Percentiles rank a stretch among this genome's conserved stretches.
Conservation (phyloP, 1,284 basidiomycete species). For the Earliella scabrosa region DNA sequence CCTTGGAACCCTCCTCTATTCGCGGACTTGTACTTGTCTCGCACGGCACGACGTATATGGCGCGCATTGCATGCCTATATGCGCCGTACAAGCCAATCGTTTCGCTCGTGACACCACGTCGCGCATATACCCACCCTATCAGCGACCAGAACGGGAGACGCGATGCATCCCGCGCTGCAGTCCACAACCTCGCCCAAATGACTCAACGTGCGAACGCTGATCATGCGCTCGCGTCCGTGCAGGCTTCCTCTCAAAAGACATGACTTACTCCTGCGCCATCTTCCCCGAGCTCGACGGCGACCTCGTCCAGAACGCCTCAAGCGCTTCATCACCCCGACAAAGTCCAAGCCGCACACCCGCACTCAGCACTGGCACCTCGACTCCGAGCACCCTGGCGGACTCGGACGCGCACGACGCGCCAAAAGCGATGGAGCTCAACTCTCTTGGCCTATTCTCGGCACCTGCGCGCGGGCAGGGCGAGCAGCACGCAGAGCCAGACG, state of each 20-base stretch:
- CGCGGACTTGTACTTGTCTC: too few relatives aligned
- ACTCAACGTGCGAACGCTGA: neutral
- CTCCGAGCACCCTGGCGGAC: conserved; percentile 19
- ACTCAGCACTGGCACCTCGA: conserved; percentile 15
- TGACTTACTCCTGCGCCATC: conserved; percentile 84
- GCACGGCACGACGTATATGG: neutral
- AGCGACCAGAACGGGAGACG: too few relatives aligned
- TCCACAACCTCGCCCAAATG: too few relatives aligned
- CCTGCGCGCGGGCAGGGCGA: neutral
- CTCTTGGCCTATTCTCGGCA: conserved; percentile 13
- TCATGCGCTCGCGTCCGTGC: neutral
- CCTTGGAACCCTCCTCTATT: too few relatives aligned
- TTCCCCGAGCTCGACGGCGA: conserved; percentile 71
- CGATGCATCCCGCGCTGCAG: too few relatives aligned
- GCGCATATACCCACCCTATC: too few relatives aligned
- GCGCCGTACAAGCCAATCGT: neutral
- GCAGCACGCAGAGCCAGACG: conserved; percentile 29
- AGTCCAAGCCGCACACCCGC: conserved; percentile 3
- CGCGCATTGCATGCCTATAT: neutral
- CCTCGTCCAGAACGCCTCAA: conserved; percentile 35
- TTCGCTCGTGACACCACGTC: too few relatives aligned
- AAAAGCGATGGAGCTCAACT: conserved; percentile 7
- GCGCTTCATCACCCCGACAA: neutral
- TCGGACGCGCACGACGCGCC: conserved; percentile 8
- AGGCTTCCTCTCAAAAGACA: conserved; percentile 76